Evolutionary conservation across 176 grass and related monocot species (phyloP).

Genomic region (Typha latifolia): DNA sequence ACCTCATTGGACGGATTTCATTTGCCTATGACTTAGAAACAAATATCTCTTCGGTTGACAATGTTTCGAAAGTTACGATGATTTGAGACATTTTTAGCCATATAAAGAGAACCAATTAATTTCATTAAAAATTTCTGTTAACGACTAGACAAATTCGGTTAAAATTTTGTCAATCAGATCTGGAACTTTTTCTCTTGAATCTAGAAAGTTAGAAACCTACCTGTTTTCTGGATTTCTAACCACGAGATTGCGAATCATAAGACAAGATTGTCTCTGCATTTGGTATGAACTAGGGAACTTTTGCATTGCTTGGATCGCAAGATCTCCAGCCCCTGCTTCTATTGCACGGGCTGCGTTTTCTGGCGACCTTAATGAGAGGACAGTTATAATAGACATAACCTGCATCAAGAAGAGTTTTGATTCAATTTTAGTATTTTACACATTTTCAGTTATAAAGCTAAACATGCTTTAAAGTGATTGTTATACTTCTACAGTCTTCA

Average conservation of each 20-base stretch:
- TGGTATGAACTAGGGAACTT: conserved; percentile 49
- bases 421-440: not conserved
- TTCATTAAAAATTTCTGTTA: too few species aligned
- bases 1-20: too few species aligned
- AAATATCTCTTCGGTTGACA: too few species aligned
- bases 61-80: too few species aligned
- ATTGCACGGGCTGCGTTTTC: conserved; percentile 74
- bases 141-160: not conserved
- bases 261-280: conserved; percentile 85
- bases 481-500: conserved; percentile 6
- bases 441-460: not conserved
- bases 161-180: not conserved
- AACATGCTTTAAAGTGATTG: not conserved
- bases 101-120: too few species aligned
- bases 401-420: conserved; percentile 18
- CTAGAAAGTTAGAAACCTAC: conserved; percentile 13
- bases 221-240: conserved; percentile 88
- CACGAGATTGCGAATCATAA: conserved; percentile 96
- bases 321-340: conserved; percentile 45
- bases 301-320: conserved; percentile 66
- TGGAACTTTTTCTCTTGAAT: not conserved
- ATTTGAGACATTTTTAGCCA: too few species aligned
- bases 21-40: too few species aligned
- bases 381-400: conserved; percentile 73
- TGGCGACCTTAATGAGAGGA: conserved; percentile 72